Base-by-base conservation (phyloP, 2,329 filamentous ascomycete genomes). In the Blastomyces parvus region DNA sequence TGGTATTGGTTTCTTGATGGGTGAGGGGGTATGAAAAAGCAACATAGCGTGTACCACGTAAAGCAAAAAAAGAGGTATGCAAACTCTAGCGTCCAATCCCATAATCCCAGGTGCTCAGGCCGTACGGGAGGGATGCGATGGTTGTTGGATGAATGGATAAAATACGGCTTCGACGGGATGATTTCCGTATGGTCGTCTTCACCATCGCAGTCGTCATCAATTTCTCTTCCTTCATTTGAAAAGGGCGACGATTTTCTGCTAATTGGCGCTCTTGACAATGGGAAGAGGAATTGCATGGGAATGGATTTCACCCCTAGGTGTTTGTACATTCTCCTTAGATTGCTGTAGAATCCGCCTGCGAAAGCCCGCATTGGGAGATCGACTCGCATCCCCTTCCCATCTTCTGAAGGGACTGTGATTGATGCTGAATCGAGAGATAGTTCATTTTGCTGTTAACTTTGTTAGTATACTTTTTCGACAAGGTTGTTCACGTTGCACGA, bases 241-340 rank as follows among this genome's bases (percentile, higher is more conserved):
- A 56, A 7, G n/a, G 38, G 13, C 42, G 57, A 44, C 30, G 59
- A 22, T 33, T 55, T 55, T 14, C 55, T 42, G 9, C 30, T 40
- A 7, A 40, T 25, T 8, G 57, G 57, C 14, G 72, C 67, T 60
- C 71, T 75, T 13, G 81, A 77, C 63, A 85, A 82, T 48, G 77
- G 77, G 69, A 82, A 86, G 2, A 84, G 71, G 66, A 85, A 85
- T 19, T 75, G 77, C 62, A 83, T 77, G 14, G 77, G 73, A 50
- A 79, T 77, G 64, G 83, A 82, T 6, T 73, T 72, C 14, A 86
- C 74, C 1, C 75, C 78, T 3, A 87, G 72, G 66, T 84, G 75
- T 33, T 81, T 74, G 70, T 86, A 86, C 80, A 87, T 82, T 33
- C 76, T 74, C 65, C 77, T 79, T 59, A 86, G 72, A 65, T 85